phyloP scores from a whole-genome alignment of 305 asterid species.

The Fraxinus xanthoxyloides region DNA sequence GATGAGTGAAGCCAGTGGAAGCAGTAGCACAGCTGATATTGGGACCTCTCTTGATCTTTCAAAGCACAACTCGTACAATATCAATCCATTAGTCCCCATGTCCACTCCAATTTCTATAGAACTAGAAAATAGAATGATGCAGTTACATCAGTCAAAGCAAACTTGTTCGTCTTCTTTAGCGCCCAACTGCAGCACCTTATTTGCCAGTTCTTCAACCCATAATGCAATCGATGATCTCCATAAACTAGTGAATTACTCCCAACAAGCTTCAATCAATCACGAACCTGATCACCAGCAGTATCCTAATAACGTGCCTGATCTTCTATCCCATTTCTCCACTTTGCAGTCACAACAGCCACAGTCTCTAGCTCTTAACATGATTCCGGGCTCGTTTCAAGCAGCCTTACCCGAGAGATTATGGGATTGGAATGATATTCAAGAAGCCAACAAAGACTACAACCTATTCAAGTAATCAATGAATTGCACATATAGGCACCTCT shows the following conservation, averaged over 20 bases:
- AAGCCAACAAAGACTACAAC: conserved; percentile 48
- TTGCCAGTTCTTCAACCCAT: conserved; percentile 27
- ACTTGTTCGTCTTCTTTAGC: background rate
- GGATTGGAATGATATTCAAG: conserved; percentile 64
- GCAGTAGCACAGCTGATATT: conserved; percentile 36
- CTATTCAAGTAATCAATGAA: conserved; percentile 44
- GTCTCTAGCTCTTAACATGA: conserved; percentile 12
- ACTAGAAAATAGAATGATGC: conserved; percentile 1
- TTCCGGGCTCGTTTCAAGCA: conserved; percentile 32
- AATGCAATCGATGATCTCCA: conserved; percentile 52
- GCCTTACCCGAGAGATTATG: conserved; percentile 55
- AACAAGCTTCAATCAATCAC: conserved; percentile 24
- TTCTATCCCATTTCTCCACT: conserved; percentile 29
- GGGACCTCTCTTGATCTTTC: conserved; percentile 46
- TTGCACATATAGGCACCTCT: background rate
- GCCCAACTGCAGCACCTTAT: conserved; percentile 19
- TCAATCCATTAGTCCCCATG: conserved; percentile 29
- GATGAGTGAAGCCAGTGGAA: conserved; percentile 42
- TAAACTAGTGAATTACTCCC: conserved; percentile 41
- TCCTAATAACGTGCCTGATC: conserved; percentile 25
- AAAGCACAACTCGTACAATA: conserved; percentile 27
- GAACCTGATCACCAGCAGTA: conserved; percentile 18
- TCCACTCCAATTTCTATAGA: conserved; percentile 9
- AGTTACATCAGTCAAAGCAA: conserved; percentile 22
- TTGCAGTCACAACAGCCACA: conserved; percentile 32